Conservation (phyloP, 768 basidiomycete genomes). For the Galerina sulciceps region DNA sequence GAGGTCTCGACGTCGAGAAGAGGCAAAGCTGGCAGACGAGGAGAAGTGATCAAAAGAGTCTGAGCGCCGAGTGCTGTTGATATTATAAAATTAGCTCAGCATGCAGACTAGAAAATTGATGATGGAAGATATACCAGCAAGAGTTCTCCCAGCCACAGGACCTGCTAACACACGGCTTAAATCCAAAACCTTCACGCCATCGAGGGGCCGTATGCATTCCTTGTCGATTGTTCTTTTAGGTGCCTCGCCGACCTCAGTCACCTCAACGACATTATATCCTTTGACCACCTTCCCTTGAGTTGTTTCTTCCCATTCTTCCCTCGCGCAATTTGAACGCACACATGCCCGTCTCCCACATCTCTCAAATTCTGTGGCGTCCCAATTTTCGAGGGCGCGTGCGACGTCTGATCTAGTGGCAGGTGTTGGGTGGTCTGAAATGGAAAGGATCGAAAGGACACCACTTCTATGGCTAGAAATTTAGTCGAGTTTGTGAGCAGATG, state of each 20-base stretch:
- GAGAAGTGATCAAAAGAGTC: conserved; percentile 59
- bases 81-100: not conserved
- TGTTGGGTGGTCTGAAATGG: conserved; percentile 31
- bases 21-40: conserved; percentile 54
- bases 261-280: conserved; percentile 43
- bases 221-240: conserved; percentile 24
- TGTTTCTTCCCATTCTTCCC: conserved; percentile 52
- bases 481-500: not conserved
- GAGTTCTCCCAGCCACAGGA: conserved; percentile 56
- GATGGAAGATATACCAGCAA: conserved; percentile 47
- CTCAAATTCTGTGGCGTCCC: conserved; percentile 53
- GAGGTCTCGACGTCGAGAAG: conserved; percentile 61
- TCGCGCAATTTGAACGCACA: conserved; percentile 56
- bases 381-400: conserved; percentile 37
- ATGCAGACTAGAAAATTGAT: not conserved
- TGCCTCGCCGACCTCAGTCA: conserved; percentile 53
- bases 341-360: conserved; percentile 47
- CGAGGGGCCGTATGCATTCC: conserved; percentile 37
- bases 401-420: conserved; percentile 39
- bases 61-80: conserved; percentile 58
- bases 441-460: conserved; percentile 52
- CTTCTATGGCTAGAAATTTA: conserved; percentile 45
- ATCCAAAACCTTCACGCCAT: conserved; percentile 59
- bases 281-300: conserved; percentile 47
- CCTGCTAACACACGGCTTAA: conserved; percentile 63